Base-by-base conservation (phyloP, 2,329 filamentous ascomycete species). In the Pseudogymnoascus sp. region DNA sequence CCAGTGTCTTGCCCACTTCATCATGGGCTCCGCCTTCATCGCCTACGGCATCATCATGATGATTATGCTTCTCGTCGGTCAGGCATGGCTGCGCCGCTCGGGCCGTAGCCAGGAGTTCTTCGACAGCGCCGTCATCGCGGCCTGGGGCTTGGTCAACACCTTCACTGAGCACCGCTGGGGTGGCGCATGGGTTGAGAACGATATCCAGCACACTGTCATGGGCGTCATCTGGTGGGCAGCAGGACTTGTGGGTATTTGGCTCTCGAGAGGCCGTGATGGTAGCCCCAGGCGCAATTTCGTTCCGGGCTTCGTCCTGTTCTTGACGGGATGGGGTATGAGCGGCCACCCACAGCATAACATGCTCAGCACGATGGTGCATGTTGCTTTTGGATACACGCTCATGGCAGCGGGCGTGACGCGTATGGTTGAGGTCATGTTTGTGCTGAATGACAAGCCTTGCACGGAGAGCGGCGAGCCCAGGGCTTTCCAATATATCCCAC, bases 161-260 rank as follows among this genome's bases (percentile, higher is more conserved):
- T 97, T 99, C 68, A 99, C 94, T 15, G 94, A 97, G 75, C 94
- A 99, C 72, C 85, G 89, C 59, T 99, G 94, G 94, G 94, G 94
- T 60, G 80, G 80, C 1, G 82, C 84, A 0, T 99, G 94, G 94
- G 91, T 89, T 59, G 85, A 84, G 74, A 97, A 97, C 71, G 94
- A 99, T 73, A 85, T 96, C 76, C 93, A 99, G 74, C 94, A 99
- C 74, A 99, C 94, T 0, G 90, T 89, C n/a, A 97, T 99, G 93
- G 94, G 94, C n/a, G 85, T 99, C 64, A 86, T 99, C 59, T 99
- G 94, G 94, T 99, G 93, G 93, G 89, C 86, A 68, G 93, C 94
- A 6, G 94, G 94, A 22, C 77, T 99, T 30, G 82, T 93, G 9
- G 94, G 94, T 41, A 82, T 99, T 59, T 99, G 93, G 94, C 80